Percentiles rank a stretch among this genome's conserved stretches.
Conservation (phyloP, 2,329 filamentous ascomycete genomes). For the Endocalyx cinctus region DNA sequence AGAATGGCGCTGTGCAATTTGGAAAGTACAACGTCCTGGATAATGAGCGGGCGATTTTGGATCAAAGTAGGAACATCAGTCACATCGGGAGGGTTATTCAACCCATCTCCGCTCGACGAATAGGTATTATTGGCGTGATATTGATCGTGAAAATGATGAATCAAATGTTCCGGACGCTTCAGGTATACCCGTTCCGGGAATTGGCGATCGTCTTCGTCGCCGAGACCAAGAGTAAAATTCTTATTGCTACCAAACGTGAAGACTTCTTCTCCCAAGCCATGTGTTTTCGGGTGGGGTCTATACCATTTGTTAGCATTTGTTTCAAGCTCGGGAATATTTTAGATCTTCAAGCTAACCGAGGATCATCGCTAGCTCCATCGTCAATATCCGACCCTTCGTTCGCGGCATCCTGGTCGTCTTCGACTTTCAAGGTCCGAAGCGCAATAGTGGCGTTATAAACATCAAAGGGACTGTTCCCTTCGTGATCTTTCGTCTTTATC, state of each 20-base stretch:
- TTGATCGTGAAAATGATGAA: slow-evolving; percentile 69
- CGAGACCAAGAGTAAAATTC: slow-evolving; percentile 85
- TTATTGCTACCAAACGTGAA: slow-evolving; percentile 97
- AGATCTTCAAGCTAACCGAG: slow-evolving; percentile 17
- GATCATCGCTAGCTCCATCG: slow-evolving; percentile 32
- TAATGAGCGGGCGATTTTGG: slow-evolving; percentile 64
- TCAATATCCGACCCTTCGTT: slow-evolving; percentile 55
- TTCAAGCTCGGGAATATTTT: slow-evolving; percentile 26
- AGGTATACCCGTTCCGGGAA: slow-evolving; percentile 81
- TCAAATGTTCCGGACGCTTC: slow-evolving; percentile 70
- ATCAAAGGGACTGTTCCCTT: slow-evolving; percentile 92
- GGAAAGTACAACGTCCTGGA: slow-evolving; percentile 80
- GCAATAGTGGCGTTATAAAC: slow-evolving; percentile 85
- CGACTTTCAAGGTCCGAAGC: slow-evolving; percentile 57
- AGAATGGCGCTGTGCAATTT: slow-evolving; percentile 89
- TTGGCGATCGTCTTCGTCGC: slow-evolving; percentile 93
- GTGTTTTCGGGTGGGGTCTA: slow-evolving; percentile 17
- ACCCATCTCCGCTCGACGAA: slow-evolving; percentile 23
- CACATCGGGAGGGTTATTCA: slow-evolving; percentile 25
- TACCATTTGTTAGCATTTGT: slow-evolving; percentile 22
- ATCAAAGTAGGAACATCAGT: slow-evolving; percentile 73
- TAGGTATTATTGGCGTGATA: slow-evolving; percentile 47
- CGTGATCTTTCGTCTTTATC: slow-evolving; percentile 92
- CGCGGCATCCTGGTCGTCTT: slow-evolving; percentile 25
- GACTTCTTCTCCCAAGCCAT: slow-evolving; percentile 68